phyloP scores from a whole-genome alignment of 2,329 filamentous ascomycete species.

The Pseudohalonectria lignicola region DNA sequence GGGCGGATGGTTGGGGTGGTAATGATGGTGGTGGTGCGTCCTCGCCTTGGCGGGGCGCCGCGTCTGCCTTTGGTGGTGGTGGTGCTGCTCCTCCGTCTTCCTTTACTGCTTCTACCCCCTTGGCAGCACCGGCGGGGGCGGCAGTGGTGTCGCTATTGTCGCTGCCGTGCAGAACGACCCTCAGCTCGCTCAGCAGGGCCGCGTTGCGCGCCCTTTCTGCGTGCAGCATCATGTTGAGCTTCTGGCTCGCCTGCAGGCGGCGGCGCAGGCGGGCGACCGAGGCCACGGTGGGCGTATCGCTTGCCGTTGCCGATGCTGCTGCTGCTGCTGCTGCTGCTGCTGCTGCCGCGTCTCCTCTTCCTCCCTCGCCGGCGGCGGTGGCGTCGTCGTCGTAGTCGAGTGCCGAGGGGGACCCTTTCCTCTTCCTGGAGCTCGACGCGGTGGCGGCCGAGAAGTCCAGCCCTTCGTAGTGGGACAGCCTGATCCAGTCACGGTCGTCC shows the following conservation, averaged over 20 bases:
- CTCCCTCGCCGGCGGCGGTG: slow-evolving; percentile 4
- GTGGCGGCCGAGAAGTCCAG: slow-evolving; percentile 30
- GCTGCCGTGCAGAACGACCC: slow-evolving; percentile 19
- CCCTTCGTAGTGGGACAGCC: slow-evolving; percentile 75
- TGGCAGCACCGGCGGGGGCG: too few relatives aligned
- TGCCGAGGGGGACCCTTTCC: not conserved
- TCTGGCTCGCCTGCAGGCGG: slow-evolving; percentile 68
- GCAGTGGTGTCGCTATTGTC: slow-evolving; percentile 1
- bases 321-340: not conserved
- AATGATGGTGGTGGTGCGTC: not conserved
- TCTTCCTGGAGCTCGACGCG: not conserved
- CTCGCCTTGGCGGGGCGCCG: slow-evolving; percentile 9
- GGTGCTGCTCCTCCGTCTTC: not conserved
- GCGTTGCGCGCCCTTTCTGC: slow-evolving; percentile 64
- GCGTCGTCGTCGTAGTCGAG: too few relatives aligned
- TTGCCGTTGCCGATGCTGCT: slow-evolving; percentile 6
- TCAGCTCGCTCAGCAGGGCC: slow-evolving; percentile 54
- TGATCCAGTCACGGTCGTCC: slow-evolving; percentile 67
- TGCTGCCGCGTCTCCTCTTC: too few relatives aligned
- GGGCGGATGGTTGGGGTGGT: slow-evolving; percentile 5
- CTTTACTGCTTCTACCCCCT: not conserved
- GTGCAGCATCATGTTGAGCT: slow-evolving; percentile 58
- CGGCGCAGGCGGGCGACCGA: slow-evolving; percentile 61
- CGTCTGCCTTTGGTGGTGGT: slow-evolving; percentile 10
- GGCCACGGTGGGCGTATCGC: slow-evolving; percentile 45